Evolutionary conservation across 2,329 filamentous ascomycete genomes (phyloP).

Genomic region (Lithohypha guttulata): DNA sequence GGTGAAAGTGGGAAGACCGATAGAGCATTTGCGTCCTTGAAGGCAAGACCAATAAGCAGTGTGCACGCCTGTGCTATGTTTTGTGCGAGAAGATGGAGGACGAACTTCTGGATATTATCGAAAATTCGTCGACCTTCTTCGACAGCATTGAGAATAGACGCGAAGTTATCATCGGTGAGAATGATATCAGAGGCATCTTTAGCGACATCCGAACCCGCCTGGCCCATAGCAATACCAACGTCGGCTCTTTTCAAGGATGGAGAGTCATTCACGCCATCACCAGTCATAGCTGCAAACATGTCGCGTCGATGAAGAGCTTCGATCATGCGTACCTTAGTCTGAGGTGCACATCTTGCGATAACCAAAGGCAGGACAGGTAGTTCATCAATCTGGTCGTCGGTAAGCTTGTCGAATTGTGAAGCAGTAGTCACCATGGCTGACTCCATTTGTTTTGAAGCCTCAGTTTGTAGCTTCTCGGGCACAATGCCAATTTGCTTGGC

Average conservation of each 20-base stretch:
- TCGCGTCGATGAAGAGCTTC: slow-evolving; percentile 23
- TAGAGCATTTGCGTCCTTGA: slow-evolving; percentile 58
- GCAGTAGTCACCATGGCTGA: slow-evolving; percentile 63
- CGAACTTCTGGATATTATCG: slow-evolving; percentile 70
- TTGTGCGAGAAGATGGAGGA: slow-evolving; percentile 65
- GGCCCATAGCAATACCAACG: slow-evolving; percentile 86
- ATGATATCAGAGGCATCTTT: slow-evolving; percentile 89
- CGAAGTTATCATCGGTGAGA: slow-evolving; percentile 68
- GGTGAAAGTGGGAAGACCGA: slow-evolving; percentile 80
- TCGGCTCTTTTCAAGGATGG: slow-evolving; percentile 62
- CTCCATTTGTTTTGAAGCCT: slow-evolving; percentile 51
- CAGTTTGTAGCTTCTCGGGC: slow-evolving; percentile 38
- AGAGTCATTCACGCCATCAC: slow-evolving; percentile 77
- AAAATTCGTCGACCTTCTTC: slow-evolving; percentile 69
- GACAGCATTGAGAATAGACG: slow-evolving; percentile 69
- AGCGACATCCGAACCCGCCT: slow-evolving; percentile 64
- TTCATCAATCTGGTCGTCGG: slow-evolving; percentile 59
- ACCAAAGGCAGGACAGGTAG: slow-evolving; percentile 46
- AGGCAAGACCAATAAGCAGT: slow-evolving; percentile 67
- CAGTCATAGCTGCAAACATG: slow-evolving; percentile 66
- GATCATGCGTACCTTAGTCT: slow-evolving; percentile 12
- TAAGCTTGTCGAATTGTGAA: slow-evolving; percentile 65
- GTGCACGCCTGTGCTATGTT: slow-evolving; percentile 79
- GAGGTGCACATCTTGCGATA: slow-evolving; percentile 14
- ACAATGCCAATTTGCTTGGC: slow-evolving; percentile 71